Evolutionary conservation across 441 rosid genomes (phyloP).

Genomic region (Brassica hybrid): DNA sequence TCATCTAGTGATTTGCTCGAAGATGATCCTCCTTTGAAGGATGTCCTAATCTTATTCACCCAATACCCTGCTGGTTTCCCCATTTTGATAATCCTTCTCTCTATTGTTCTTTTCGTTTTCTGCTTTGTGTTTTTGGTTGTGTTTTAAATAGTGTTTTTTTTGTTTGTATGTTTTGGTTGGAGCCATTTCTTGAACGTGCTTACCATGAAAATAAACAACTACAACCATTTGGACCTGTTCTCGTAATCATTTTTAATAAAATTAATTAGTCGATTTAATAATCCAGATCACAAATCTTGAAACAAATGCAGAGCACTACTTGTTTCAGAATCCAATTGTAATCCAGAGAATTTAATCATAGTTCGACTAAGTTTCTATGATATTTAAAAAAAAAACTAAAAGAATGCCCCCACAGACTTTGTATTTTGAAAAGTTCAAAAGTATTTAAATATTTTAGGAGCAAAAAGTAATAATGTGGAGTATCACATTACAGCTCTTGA

Average conservation of each 20-base stretch:
- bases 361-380: not conserved
- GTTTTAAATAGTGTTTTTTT: slow-evolving; percentile 33
- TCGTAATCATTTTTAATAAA: not conserved
- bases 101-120: not conserved
- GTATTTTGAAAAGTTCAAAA: slow-evolving; percentile 5
- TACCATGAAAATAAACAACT: slow-evolving; percentile 36
- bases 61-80: slow-evolving; percentile 78
- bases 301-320: slow-evolving; percentile 47
- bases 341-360: slow-evolving; percentile 11
- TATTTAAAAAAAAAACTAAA: not conserved
- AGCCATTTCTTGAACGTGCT: slow-evolving; percentile 44
- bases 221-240: slow-evolving; percentile 28
- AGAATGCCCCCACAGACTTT: not conserved
- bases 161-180: slow-evolving; percentile 42
- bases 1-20: slow-evolving; percentile 50
- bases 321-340: slow-evolving; percentile 31
- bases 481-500: slow-evolving; percentile 21
- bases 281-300: slow-evolving; percentile 26
- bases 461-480: not conserved
- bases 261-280: slow-evolving; percentile 12
- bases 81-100: slow-evolving; percentile 12
- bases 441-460: not conserved
- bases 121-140: slow-evolving; percentile 14
- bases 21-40: slow-evolving; percentile 52
- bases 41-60: slow-evolving; percentile 84